These are phyloP conservation scores for Boletus vinaceobasis DNA, from an alignment of 768 basidiomycete species.

Conservation along the genomic window DNA sequence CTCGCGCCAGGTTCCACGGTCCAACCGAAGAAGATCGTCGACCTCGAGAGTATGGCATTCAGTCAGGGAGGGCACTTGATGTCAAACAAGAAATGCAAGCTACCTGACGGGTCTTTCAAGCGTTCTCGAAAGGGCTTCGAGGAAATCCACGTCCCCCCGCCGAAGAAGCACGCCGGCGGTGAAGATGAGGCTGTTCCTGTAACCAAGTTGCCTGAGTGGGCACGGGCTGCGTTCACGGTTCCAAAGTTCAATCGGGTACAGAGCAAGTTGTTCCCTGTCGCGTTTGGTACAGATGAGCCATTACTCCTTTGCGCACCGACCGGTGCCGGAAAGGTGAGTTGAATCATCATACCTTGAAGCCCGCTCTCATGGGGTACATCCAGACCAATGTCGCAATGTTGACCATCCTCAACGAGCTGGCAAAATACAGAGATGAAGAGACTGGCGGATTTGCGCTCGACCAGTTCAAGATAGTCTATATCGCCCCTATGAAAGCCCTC, in stretches of 20 bases:
- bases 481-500: slow-evolving; percentile 99
- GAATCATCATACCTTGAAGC: not conserved
- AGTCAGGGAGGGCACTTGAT: slow-evolving; percentile 94
- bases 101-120: slow-evolving; percentile 97
- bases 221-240: slow-evolving; percentile 80
- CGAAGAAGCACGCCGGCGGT: slow-evolving; percentile 66
- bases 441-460: slow-evolving; percentile 81
- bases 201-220: slow-evolving; percentile 77
- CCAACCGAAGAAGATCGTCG: slow-evolving; percentile 81
- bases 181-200: slow-evolving; percentile 73
- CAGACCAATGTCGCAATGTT: slow-evolving; percentile 99
- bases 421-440: slow-evolving; percentile 79
- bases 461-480: slow-evolving; percentile 94
- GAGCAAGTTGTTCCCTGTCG: slow-evolving; percentile 87
- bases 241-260: slow-evolving; percentile 86
- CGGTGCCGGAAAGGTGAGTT: slow-evolving; percentile 93
- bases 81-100: slow-evolving; percentile 98
- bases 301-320: slow-evolving; percentile 96
- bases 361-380: slow-evolving; percentile 11
- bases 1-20: slow-evolving; percentile 83
- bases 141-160: slow-evolving; percentile 95
- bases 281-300: slow-evolving; percentile 93
- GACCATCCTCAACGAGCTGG: slow-evolving; percentile 86
- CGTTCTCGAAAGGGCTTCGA: slow-evolving; percentile 95
- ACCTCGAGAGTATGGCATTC: slow-evolving; percentile 94